Evolutionary conservation across 768 basidiomycete genomes (phyloP).

Genomic region (Naganishia friedmannii): DNA sequence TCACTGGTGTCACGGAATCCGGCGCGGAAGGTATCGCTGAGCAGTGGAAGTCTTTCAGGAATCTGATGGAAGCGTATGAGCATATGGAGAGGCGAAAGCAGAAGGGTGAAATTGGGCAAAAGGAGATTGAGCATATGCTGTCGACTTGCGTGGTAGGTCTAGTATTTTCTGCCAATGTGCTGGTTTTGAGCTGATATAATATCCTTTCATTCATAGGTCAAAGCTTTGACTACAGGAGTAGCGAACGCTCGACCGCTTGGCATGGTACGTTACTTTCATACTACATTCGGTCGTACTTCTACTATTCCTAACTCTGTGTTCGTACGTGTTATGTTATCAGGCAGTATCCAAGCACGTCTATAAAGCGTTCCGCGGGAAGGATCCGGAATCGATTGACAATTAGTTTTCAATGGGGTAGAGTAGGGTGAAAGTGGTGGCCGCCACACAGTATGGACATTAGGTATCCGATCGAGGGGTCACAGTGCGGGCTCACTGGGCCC

Average conservation of each 20-base stretch:
- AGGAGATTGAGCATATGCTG: constrained; percentile 34
- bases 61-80: constrained; percentile 49
- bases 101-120: constrained; percentile 29
- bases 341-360: constrained; percentile 27
- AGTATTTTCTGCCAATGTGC: not conserved
- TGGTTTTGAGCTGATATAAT: not conserved
- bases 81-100: constrained; percentile 37
- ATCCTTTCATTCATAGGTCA: constrained; percentile 6
- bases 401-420: not conserved
- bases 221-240: constrained; percentile 26
- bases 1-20: constrained; percentile 47
- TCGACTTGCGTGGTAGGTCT: constrained; percentile 43
- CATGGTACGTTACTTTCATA: not conserved
- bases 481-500: not conserved
- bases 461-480: not conserved
- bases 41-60: constrained; percentile 39
- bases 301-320: too few relatives aligned
- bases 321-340: not conserved
- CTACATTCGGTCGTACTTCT: not conserved
- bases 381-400: constrained; percentile 23
- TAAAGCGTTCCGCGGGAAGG: constrained; percentile 19
- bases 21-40: constrained; percentile 44
- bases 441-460: not conserved
- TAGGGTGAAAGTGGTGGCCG: not conserved
- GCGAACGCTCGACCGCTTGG: constrained; percentile 26